These are phyloP conservation scores for Hemisphaericaspora lyxosophila DNA, from an alignment of 1,139 yeast species.

Conservation along the genomic window DNA sequence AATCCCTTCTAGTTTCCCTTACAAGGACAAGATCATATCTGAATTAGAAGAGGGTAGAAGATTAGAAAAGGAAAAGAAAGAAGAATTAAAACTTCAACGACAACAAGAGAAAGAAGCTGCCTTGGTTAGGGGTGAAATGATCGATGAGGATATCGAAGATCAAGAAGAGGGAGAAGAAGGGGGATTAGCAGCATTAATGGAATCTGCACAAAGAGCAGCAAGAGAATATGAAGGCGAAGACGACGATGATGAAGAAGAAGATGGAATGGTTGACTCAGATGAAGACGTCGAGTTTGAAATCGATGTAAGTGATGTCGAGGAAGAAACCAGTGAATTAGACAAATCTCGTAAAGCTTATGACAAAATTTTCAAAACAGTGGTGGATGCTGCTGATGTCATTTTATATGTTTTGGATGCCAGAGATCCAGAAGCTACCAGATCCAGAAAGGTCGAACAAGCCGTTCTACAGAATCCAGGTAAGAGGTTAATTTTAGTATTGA, in stretches of 20 bases:
- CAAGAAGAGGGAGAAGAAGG: slow-evolving; percentile 46
- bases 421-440: slow-evolving; percentile 95
- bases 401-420: slow-evolving; percentile 94
- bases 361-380: slow-evolving; percentile 77
- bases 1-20: slow-evolving; percentile 92
- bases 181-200: slow-evolving; percentile 82
- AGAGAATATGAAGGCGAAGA: slow-evolving; percentile 62
- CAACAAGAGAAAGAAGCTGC: slow-evolving; percentile 51
- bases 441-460: slow-evolving; percentile 86
- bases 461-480: slow-evolving; percentile 76
- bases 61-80: slow-evolving; percentile 60
- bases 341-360: slow-evolving; percentile 92
- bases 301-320: slow-evolving; percentile 45
- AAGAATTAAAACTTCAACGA: slow-evolving; percentile 44
- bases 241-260: slow-evolving; percentile 37
- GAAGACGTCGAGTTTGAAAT: slow-evolving; percentile 52
- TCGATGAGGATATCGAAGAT: slow-evolving; percentile 37
- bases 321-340: slow-evolving; percentile 46
- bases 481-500: slow-evolving; percentile 79
- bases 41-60: slow-evolving; percentile 78
- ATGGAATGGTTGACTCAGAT: slow-evolving; percentile 43
- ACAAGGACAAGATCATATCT: slow-evolving; percentile 76
- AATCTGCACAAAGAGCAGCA: slow-evolving; percentile 87
- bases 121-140: slow-evolving; percentile 41
- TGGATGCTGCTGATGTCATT: slow-evolving; percentile 86